A percentile compares a stretch with the other conserved stretches of the same genome.
phyloP scores from a whole-genome alignment of 257 asterid species.

The Solanum bulbocastanum region DNA sequence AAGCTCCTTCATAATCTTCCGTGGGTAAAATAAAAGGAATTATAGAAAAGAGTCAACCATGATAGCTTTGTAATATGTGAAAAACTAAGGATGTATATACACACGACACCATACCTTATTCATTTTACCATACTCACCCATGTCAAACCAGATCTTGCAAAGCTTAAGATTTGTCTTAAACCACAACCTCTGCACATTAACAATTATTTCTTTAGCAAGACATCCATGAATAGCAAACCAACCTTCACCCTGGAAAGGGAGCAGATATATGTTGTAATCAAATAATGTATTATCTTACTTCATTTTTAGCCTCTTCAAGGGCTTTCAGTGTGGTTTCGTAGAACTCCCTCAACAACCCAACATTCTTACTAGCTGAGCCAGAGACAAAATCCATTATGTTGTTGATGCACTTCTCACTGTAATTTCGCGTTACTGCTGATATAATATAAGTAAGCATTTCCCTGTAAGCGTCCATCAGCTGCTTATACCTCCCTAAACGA shows the following conservation, averaged over 20 bases:
- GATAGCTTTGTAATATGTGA: neutral
- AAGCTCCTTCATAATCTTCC: slow-evolving; percentile 85
- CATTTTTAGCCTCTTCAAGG: slow-evolving; percentile 98
- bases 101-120: slow-evolving; percentile 46
- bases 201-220: neutral
- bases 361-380: slow-evolving; percentile 89
- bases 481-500: slow-evolving; percentile 76
- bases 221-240: neutral
- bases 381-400: slow-evolving; percentile 96
- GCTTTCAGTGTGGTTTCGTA: slow-evolving; percentile 87
- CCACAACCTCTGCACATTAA: slow-evolving; percentile 68
- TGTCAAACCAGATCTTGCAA: slow-evolving; percentile 96
- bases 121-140: slow-evolving; percentile 92
- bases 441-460: slow-evolving; percentile 87
- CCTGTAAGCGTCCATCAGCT: slow-evolving; percentile 94
- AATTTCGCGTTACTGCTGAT: slow-evolving; percentile 92
- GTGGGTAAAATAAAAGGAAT: neutral
- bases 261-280: neutral
- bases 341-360: slow-evolving; percentile 71
- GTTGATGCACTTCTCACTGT: slow-evolving; percentile 93
- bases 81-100: neutral
- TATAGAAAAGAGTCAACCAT: neutral
- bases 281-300: slow-evolving; percentile 30
- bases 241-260: neutral
- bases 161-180: slow-evolving; percentile 93